Percentiles rank a stretch among this genome's conserved stretches.
These are phyloP conservation scores for Ploettnerulaceae sp. DNA, from an alignment of 2,329 filamentous ascomycete genomes.

Conservation along the genomic window DNA sequence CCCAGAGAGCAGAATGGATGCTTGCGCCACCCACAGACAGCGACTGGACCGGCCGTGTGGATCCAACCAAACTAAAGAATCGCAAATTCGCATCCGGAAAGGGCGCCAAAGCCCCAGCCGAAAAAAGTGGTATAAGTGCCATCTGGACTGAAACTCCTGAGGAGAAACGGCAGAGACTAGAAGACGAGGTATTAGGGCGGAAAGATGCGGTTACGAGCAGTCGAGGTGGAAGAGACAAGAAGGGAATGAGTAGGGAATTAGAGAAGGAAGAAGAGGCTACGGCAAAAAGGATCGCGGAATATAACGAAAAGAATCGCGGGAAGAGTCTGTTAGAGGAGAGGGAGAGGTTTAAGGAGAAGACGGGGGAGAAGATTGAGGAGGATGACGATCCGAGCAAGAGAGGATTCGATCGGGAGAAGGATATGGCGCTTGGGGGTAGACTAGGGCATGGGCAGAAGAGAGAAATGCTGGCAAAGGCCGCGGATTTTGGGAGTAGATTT, in stretches of 20 bases:
- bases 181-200: slow-evolving; percentile 78
- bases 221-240: slow-evolving; percentile 8
- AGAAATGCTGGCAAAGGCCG: slow-evolving; percentile 73
- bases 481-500: slow-evolving; percentile 60
- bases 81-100: slow-evolving; percentile 77
- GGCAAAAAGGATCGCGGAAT: slow-evolving; percentile 49
- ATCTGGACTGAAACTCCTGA: slow-evolving; percentile 92
- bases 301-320: slow-evolving; percentile 51
- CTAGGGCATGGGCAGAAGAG: slow-evolving; percentile 69
- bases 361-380: slow-evolving; percentile 53
- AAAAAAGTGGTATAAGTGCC: slow-evolving; percentile 29
- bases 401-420: slow-evolving; percentile 87
- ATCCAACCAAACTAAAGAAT: slow-evolving; percentile 77
- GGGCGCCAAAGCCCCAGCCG: slow-evolving; percentile 43
- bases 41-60: slow-evolving; percentile 56
- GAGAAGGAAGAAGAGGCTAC: slow-evolving; percentile 40
- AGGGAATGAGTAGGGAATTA: slow-evolving; percentile 8
- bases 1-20: slow-evolving; percentile 82
- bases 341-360: slow-evolving; percentile 23
- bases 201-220: slow-evolving; percentile 20
- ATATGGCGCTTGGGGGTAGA: slow-evolving; percentile 73
- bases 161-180: slow-evolving; percentile 74
- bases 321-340: slow-evolving; percentile 52
- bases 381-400: slow-evolving; percentile 89
- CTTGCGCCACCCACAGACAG: slow-evolving; percentile 58